A percentile compares a stretch with the other conserved stretches of the same genome.
Evolutionary conservation across 345 rosid genomes (phyloP).

Genomic region (Camelina neglecta): DNA sequence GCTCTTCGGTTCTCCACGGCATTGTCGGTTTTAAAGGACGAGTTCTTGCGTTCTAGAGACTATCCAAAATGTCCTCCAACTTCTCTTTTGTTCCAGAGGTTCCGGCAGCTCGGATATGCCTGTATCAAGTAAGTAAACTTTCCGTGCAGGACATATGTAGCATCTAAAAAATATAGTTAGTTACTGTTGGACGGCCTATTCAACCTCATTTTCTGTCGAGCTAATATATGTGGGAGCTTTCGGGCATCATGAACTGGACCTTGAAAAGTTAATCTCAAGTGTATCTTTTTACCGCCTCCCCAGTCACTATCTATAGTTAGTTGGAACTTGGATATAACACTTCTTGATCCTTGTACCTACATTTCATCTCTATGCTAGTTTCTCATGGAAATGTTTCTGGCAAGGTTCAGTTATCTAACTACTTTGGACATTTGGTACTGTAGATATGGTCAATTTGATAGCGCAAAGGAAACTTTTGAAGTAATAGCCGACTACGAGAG

Average conservation of each 20-base stretch:
- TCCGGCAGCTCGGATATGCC: constrained; percentile 95
- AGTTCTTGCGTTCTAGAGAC: constrained; percentile 96
- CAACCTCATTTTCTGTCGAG: background rate
- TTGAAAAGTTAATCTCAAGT: constrained; percentile 15
- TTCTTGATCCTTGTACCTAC: constrained; percentile 1
- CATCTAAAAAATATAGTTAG: constrained; percentile 19
- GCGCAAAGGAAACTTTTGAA: constrained; percentile 97
- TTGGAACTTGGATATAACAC: constrained; percentile 5
- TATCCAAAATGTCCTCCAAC: constrained; percentile 97
- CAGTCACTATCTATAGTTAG: constrained; percentile 10
- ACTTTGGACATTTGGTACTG: constrained; percentile 35
- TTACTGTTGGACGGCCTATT: background rate
- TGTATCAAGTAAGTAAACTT: constrained; percentile 74
- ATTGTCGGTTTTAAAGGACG: constrained; percentile 88
- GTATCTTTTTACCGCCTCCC: background rate
- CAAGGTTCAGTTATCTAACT: constrained; percentile 32
- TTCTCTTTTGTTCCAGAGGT: constrained; percentile 88
- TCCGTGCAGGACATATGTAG: constrained; percentile 13
- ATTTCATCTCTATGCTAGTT: background rate
- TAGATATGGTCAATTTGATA: constrained; percentile 97
- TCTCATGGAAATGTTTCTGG: background rate
- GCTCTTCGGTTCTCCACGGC: constrained; percentile 96
- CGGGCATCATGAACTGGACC: constrained; percentile 19
- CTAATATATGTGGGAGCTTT: constrained; percentile 11
- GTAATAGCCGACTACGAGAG: constrained; percentile 93